Evolutionary conservation across 495 filamentous ascomycete genomes (phyloP), one percentile per base, ranked within the genome.

Genomic region (Aspergillus sclerotiicarbonarius): DNA sequence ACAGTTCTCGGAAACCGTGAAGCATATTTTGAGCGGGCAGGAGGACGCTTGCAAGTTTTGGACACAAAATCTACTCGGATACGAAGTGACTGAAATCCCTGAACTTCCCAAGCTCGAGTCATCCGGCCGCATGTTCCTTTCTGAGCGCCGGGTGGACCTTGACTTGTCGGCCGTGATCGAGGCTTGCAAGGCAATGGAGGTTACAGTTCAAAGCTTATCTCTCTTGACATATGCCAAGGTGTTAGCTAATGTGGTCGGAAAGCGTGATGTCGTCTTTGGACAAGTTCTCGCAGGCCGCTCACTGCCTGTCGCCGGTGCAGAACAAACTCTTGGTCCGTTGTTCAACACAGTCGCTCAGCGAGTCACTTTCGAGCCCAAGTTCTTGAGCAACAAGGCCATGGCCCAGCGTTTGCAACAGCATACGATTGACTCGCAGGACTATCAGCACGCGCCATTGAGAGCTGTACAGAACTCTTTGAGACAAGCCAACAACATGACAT

Each of bases 271-370:
- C 6, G 78, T 84, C 6, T 84, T 95, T 56, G 92, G 92, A 87
- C 73, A 89, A 82, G 63, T 84, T 76, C 55, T 96, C 82, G 90
- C 74, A 76, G 44, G 76, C 71, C 61, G 83, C 76, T 30, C 76
- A 86, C 78, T 96, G 2, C 80, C 87, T 21, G 66, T 87, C 18
- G 80, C 87, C 29, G 80, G 76, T 0, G 81, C 85, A 13, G 90
- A 96, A 33, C 71, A 78, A 8, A 80, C 88, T 8, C 82, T 92
- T 52, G 94, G 94, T 0, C 93, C 93, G 0, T 69, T 96, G 4
- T 96, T 98, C 79, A 98, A 97, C 70, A 96, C 92, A 0, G 76
- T 96, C 0, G 90, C 92, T 18, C 74, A 75, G 57, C 65, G 74
- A 52, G 65, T 73, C 6, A 69, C 67, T 18, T 64, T 77, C 2